A percentile compares a stretch with the other conserved stretches of the same genome.
Evolutionary conservation across 2,329 filamentous ascomycete species (phyloP).

Genomic region (Xylariaceae sp.): DNA sequence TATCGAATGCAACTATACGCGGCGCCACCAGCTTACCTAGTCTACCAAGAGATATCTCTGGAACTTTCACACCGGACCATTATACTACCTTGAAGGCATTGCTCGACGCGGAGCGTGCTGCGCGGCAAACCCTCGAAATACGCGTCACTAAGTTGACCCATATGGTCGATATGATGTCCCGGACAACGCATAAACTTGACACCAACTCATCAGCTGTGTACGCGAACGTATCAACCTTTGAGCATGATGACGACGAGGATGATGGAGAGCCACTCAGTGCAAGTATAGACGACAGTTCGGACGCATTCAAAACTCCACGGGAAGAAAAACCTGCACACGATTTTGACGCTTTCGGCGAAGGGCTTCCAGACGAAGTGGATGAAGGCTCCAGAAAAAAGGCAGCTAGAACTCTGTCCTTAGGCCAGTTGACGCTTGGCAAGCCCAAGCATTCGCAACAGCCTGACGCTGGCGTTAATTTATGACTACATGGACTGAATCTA

Average conservation of each 20-base stretch:
- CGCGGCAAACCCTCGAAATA: conserved; percentile 60
- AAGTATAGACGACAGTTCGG: conserved; percentile 45
- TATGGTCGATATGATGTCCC: conserved; percentile 54
- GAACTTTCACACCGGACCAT: conserved; percentile 50
- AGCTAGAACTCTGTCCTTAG: conserved; percentile 68
- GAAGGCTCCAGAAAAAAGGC: conserved; percentile 55
- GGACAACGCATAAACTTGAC: conserved; percentile 43
- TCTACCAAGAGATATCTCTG: conserved; percentile 42
- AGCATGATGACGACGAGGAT: conserved; percentile 50
- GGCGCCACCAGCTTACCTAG: conserved; percentile 53
- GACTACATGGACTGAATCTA: conserved; percentile 38
- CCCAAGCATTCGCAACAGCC: conserved; percentile 34
- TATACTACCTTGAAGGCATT: conserved; percentile 58
- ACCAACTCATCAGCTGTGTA: conserved; percentile 41
- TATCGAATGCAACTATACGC: conserved; percentile 55
- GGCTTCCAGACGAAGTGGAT: conserved; percentile 47
- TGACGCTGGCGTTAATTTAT: conserved; percentile 37
- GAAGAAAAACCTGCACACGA: conserved; percentile 50
- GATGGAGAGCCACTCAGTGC: conserved; percentile 35
- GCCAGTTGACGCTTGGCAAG: conserved; percentile 60
- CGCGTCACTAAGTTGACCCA: conserved; percentile 61
- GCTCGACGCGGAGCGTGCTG: conserved; percentile 62
- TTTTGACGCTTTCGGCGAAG: conserved; percentile 52
- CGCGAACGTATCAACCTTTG: conserved; percentile 49
- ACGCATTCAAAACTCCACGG: conserved; percentile 58